Evolutionary conservation across 2,329 filamentous ascomycete species (phyloP), one percentile per base, ranked within the genome.

Genomic region (Xylariaceae sp.): DNA sequence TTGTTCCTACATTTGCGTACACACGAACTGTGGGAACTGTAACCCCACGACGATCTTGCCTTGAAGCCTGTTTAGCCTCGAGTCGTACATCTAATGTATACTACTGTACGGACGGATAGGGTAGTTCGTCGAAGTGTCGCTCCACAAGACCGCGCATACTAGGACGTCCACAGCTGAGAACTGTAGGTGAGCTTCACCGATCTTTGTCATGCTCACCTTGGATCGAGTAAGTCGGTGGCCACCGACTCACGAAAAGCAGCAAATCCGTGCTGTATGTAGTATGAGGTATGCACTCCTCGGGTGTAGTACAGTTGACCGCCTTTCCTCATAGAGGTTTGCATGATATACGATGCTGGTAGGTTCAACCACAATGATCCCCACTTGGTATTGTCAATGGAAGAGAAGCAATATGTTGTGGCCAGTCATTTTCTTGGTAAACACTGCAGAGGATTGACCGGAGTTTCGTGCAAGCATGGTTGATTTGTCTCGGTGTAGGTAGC

Each of bases 141-240:
- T 41, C 35, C 46, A 50, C 37, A 29, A 42, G 33, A 43, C 40
- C 36, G 45, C 47, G 47, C 53, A 55, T 55, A 24, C 20, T 21
- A 6, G 26, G 49, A 49, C 53, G 45, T 48, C 45, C 54, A 50
- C 46, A 49, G 48, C 41, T 43, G 55, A 49, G 47, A 11, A 51
- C 26, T 43, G 50, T 49, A 47, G 53, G 53, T 46, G 53, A 53
- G 46, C 37, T 48, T 54, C 57, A 57, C 57, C 57, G 54, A 57
- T 55, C 43, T 53, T 57, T 53, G 45, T 42, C 29, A 33, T 42
- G 24, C 23, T 48, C 42, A 51, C 36, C 33, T 53, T 29, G 15
- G 21, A 20, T 36, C 10, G 24, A 44, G 2, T 42, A 16, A 10
- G 21, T 44, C 44, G 36, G 48, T 42, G 40, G 39, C 27, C 37